A percentile compares a stretch with the other conserved stretches of the same genome.
phyloP scores from a whole-genome alignment of 306 rosid species.

The Malus orientalis region DNA sequence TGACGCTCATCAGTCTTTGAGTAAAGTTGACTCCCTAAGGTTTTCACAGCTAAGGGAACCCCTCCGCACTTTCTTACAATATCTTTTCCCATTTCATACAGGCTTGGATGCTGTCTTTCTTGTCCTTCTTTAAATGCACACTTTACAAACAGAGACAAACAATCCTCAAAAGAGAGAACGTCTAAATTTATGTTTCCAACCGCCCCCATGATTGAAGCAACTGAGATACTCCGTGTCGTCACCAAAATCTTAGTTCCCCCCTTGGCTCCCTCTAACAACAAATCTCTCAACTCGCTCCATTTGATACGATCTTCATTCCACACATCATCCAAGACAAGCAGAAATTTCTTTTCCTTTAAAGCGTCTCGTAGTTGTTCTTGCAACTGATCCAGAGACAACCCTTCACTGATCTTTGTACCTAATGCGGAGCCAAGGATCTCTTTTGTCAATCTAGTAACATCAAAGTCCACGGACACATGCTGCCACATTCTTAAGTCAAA shows the following conservation, averaged over 20 bases:
- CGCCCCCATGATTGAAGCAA: background rate
- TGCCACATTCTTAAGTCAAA: background rate
- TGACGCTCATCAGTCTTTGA: background rate
- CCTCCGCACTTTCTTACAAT: slow-evolving; percentile 5
- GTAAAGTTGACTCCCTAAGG: slow-evolving; percentile 9
- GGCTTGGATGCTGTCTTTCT: background rate
- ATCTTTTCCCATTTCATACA: background rate
- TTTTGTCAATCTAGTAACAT: background rate
- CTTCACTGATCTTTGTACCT: background rate
- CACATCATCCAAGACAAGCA: slow-evolving; percentile 24
- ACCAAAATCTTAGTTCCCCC: background rate
- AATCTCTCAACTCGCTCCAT: background rate
- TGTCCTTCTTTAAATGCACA: background rate
- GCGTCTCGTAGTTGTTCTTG: background rate
- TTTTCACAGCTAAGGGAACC: slow-evolving; percentile 18
- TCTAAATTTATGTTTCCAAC: too few species aligned
- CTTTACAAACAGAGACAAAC: background rate
- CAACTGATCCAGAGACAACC: background rate
- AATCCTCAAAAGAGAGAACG: background rate
- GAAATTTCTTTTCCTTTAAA: slow-evolving; percentile 3
- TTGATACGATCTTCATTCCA: background rate
- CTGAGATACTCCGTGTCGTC: background rate
- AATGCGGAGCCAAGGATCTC: background rate
- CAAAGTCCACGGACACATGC: slow-evolving; percentile 5
- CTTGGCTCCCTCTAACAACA: background rate